Evolutionary conservation across 2,329 filamentous ascomycete genomes (phyloP).

Genomic region (Colletotrichum paranaense): DNA sequence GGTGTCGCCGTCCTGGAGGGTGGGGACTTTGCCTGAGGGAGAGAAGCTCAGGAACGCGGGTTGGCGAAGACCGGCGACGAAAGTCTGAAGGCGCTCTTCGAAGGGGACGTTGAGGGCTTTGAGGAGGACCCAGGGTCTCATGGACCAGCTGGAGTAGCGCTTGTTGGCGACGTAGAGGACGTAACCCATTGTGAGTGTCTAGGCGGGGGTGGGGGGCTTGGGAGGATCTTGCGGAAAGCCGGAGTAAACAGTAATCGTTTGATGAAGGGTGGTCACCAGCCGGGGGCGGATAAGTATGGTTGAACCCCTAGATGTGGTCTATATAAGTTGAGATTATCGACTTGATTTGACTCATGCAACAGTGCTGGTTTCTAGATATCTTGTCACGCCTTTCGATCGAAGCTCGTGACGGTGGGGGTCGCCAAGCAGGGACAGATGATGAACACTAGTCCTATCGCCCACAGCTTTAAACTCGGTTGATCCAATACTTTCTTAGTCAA

Average conservation of each 20-base stretch:
- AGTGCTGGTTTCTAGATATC: not conserved
- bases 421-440: not conserved
- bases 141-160: slow-evolving; percentile 59
- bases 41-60: slow-evolving; percentile 51
- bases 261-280: not conserved
- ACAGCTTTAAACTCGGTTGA: not conserved
- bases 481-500: not conserved
- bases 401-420: not conserved
- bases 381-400: not conserved
- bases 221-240: not conserved
- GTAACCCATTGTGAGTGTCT: slow-evolving; percentile 45
- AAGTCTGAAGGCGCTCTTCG: slow-evolving; percentile 49
- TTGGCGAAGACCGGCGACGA: slow-evolving; percentile 45
- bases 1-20: slow-evolving; percentile 46
- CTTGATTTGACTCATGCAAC: slow-evolving; percentile 21
- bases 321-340: not conserved
- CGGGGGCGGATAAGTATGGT: not conserved
- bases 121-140: slow-evolving; percentile 58
- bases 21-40: slow-evolving; percentile 55
- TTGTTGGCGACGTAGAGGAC: slow-evolving; percentile 56
- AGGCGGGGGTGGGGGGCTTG: not conserved
- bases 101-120: slow-evolving; percentile 56
- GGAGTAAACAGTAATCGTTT: not conserved
- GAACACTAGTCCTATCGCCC: not conserved
- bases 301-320: not conserved